Conservation (phyloP, 2,329 filamentous ascomycete species). For the Alternaria dauci region DNA sequence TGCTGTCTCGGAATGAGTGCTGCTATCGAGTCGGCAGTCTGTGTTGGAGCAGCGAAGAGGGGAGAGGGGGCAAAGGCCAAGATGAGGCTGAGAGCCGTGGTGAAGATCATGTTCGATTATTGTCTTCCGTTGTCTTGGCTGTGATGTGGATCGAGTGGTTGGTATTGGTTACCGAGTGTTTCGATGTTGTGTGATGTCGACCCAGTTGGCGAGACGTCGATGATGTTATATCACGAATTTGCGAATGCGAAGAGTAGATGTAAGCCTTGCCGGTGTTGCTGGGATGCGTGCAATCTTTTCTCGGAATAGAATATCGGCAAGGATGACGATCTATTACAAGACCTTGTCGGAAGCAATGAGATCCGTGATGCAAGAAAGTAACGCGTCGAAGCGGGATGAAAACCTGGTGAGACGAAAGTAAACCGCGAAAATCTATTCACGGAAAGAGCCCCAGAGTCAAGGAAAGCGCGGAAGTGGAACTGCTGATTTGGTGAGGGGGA, state of each 20-base stretch:
- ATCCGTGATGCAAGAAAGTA: neutral
- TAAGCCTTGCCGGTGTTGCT: conserved; percentile 3
- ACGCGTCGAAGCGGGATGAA: neutral
- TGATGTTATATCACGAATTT: conserved; percentile 12
- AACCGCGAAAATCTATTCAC: neutral
- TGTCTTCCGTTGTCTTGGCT: neutral
- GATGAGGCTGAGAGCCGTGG: conserved; percentile 40
- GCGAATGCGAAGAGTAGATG: neutral
- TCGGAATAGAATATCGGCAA: conserved; percentile 14
- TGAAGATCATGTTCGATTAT: conserved; percentile 45
- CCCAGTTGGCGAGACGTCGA: neutral
- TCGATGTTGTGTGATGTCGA: conserved; percentile 18
- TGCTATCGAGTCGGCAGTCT: conserved; percentile 31
- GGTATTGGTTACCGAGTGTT: conserved; percentile 8
- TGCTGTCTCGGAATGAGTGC: conserved; percentile 27
- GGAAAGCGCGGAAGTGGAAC: neutral
- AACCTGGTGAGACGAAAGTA: neutral
- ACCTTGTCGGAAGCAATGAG: neutral
- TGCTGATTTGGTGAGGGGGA: neutral
- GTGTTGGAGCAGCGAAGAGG: conserved; percentile 46
- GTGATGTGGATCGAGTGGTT: neutral
- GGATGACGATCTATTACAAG: conserved; percentile 1
- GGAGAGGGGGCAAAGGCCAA: conserved; percentile 45
- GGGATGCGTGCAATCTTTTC: conserved; percentile 5
- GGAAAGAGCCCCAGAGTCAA: neutral